Percentiles rank a stretch among this genome's conserved stretches.
These are phyloP conservation scores for Diplodia sapinea DNA, from an alignment of 2,329 filamentous ascomycete genomes.

Conservation along the genomic window DNA sequence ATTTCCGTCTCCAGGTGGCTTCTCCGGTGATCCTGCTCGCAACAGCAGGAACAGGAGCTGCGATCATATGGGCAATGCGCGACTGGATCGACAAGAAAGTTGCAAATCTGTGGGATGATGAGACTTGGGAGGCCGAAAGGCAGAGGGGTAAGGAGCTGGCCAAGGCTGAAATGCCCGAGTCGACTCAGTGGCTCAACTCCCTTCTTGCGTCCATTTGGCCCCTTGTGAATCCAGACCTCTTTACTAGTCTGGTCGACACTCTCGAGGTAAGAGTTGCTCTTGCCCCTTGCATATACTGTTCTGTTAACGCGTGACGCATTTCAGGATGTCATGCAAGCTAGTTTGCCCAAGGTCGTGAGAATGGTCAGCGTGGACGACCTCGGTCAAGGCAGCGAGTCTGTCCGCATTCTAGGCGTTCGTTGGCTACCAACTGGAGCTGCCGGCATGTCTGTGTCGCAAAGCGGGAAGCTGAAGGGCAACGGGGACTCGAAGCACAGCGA, in stretches of 20 bases:
- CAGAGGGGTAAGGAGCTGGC: conserved; percentile 57
- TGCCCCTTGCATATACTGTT: neutral
- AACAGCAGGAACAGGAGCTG: conserved; percentile 41
- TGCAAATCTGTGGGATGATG: conserved; percentile 68
- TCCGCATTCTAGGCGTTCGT: conserved; percentile 72
- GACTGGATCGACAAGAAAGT: conserved; percentile 68
- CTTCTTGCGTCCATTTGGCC: conserved; percentile 73
- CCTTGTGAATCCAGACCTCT: conserved; percentile 76
- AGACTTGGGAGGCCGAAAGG: conserved; percentile 70
- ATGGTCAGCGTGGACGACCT: conserved; percentile 80
- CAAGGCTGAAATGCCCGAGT: conserved; percentile 63
- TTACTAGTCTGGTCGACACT: conserved; percentile 70
- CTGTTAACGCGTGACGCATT: neutral
- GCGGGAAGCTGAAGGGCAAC: conserved; percentile 62
- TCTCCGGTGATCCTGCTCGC: conserved; percentile 37
- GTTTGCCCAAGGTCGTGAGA: conserved; percentile 69
- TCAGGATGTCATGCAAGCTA: conserved; percentile 77
- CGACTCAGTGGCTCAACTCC: conserved; percentile 74
- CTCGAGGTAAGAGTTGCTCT: conserved; percentile 57
- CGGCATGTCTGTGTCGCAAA: conserved; percentile 62
- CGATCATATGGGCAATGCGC: conserved; percentile 55
- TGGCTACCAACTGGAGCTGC: conserved; percentile 76
- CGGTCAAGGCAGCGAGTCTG: conserved; percentile 73
- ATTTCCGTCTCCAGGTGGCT: conserved; percentile 35
- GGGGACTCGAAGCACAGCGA: conserved; percentile 56